Conservation (phyloP, 371 early-diverging fungal genomes). For the Fennellomyces sp. region DNA sequence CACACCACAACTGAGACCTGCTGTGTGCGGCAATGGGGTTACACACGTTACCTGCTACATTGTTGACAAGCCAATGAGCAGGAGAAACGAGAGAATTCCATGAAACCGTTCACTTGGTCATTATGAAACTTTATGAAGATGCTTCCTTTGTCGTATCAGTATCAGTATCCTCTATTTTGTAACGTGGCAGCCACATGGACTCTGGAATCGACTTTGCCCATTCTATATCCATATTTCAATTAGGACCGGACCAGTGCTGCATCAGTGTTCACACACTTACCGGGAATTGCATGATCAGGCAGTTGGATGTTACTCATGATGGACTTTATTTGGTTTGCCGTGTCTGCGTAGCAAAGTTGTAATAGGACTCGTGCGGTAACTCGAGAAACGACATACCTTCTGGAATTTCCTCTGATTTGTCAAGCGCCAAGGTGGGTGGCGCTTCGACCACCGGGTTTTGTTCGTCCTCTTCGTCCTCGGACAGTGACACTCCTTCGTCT, state of each 20-base stretch:
- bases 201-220: constrained; percentile 47
- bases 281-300: constrained; percentile 35
- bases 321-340: constrained; percentile 35
- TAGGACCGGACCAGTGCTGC: neutral
- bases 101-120: no score
- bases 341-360: constrained; percentile 18
- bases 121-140: no score
- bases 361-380: no score
- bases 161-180: no score
- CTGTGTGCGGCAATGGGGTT: no score
- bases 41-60: no score
- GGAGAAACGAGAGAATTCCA: no score
- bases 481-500: constrained; percentile 13
- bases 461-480: constrained; percentile 23
- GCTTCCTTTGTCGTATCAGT: no score
- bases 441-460: constrained; percentile 1
- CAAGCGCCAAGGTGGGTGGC: constrained; percentile 21
- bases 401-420: constrained; percentile 17
- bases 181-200: constrained; percentile 35
- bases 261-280: constrained; percentile 13
- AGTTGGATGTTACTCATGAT: constrained; percentile 41
- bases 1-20: no score
- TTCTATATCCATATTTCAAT: constrained; percentile 19
- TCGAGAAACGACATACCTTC: neutral
- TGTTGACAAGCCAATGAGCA: no score